A percentile compares a stretch with the other conserved stretches of the same genome.
Conservation (phyloP, 495 filamentous ascomycete genomes). For the Aspergillus saccharolyticus region DNA sequence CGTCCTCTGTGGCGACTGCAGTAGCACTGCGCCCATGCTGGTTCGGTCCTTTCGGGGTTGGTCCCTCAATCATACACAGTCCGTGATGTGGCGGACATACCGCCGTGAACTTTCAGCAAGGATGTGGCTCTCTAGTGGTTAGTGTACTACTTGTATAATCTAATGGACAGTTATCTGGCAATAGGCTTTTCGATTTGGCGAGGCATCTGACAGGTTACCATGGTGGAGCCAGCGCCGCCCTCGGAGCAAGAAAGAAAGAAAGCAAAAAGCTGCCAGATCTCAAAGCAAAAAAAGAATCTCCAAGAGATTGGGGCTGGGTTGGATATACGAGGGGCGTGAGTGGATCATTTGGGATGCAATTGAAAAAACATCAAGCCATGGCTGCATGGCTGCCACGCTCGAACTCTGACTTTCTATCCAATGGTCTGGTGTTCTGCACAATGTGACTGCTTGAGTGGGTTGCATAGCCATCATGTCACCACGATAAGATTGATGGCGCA, state of each 20-base stretch:
- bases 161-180: too few relatives aligned
- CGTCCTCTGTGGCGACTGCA: too few relatives aligned
- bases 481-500: constrained; percentile 34
- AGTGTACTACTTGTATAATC: too few relatives aligned
- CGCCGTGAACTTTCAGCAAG: constrained; percentile 24
- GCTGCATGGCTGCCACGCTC: background rate
- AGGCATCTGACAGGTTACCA: background rate
- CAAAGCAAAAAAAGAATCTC: background rate
- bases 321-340: background rate
- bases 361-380: background rate
- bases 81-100: constrained; percentile 25
- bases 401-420: background rate
- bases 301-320: background rate
- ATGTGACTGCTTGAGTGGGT: background rate
- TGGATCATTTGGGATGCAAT: background rate
- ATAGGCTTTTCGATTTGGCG: too few relatives aligned
- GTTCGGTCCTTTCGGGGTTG: too few relatives aligned
- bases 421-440: background rate
- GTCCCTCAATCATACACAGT: too few relatives aligned
- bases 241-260: too few relatives aligned
- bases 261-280: background rate
- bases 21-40: too few relatives aligned
- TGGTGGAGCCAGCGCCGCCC: background rate
- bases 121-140: too few relatives aligned
- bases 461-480: background rate